Conservation (phyloP, 768 basidiomycete genomes). For the Tulasnella sp. region DNA sequence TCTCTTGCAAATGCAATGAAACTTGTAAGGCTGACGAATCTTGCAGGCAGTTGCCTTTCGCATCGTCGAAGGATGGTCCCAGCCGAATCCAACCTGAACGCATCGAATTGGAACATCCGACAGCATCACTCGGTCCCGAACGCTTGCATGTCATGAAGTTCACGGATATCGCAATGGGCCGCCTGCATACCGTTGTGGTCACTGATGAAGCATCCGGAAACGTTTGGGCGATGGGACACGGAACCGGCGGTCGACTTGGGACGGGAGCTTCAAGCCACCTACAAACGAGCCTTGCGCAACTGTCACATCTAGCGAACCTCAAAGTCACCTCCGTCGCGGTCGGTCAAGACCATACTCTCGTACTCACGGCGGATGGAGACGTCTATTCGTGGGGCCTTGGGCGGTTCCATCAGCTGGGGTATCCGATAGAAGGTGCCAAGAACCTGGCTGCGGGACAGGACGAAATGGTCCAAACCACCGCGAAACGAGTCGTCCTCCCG, state of each 20-base stretch:
- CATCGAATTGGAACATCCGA: slow-evolving; percentile 37
- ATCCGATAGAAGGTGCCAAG: slow-evolving; percentile 56
- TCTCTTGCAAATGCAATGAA: not conserved
- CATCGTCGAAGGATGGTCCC: slow-evolving; percentile 45
- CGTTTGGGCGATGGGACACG: slow-evolving; percentile 83
- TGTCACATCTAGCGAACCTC: slow-evolving; percentile 52
- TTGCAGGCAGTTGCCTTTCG: slow-evolving; percentile 85
- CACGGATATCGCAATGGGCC: slow-evolving; percentile 73
- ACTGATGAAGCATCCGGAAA: slow-evolving; percentile 72
- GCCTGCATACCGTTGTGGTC: slow-evolving; percentile 76
- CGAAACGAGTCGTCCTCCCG: slow-evolving; percentile 67
- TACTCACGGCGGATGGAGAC: slow-evolving; percentile 73
- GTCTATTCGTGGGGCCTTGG: slow-evolving; percentile 90
- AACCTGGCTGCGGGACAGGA: slow-evolving; percentile 49
- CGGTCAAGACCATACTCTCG: slow-evolving; percentile 93
- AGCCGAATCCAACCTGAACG: slow-evolving; percentile 61
- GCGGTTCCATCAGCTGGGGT: slow-evolving; percentile 84
- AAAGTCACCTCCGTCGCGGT: slow-evolving; percentile 64
- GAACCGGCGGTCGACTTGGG: slow-evolving; percentile 79
- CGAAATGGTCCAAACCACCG: slow-evolving; percentile 70
- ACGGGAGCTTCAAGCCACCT: slow-evolving; percentile 33
- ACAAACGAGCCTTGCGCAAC: slow-evolving; percentile 54
- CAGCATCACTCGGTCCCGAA: slow-evolving; percentile 13
- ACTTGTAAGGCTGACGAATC: slow-evolving; percentile 47
- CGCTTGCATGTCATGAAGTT: slow-evolving; percentile 63